Evolutionary conservation across 805 yeast species (phyloP), one percentile per base, ranked within the genome.

Genomic region (Yamadazyma philogaea): DNA sequence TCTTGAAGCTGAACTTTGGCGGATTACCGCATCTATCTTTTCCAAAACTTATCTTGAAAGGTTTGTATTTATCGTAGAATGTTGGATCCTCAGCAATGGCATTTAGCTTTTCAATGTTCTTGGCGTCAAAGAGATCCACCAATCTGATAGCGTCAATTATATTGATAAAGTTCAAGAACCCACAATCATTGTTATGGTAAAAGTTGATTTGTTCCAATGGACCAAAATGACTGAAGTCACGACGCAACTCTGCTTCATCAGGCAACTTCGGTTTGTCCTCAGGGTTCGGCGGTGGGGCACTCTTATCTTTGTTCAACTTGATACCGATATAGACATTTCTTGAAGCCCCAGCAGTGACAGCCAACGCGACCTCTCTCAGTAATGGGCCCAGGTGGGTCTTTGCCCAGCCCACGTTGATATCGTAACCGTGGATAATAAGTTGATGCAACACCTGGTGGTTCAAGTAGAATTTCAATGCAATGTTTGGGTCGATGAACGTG

Each of bases 21-120:
- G 77, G 87, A 54, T 84, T 84, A 2, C 84, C 95, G 66, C 95
- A 85, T 56, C 95, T 72, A 61, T 85, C 95, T 53, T 82, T 82
- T 35, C 88, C 95, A 61, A 74, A 85, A 38, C 78, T 76, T 34
- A 85, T 78, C 46, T 79, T 78, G 51, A 79, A 77, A 4, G 70
- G 65, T 32, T 53, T 53, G 53, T 84, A 85, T 49, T 71, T 72
- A 24, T 70, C 61, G 45, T 56, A 68, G 40, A 68, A 58, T 20
- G 48, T 48, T 3, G 42, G 42, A 6, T 60, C 62, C 10, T 53
- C 52, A n/a, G 63, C 75, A 7, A 64, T 58, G 12, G 55, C 60
- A 40, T 70, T 71, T 30, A 74, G 63, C 16, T 57, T 56, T 3
- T 62, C 55, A 3, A 50, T 57, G 30, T 50, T 47, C 16, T 49